Base-by-base conservation (phyloP, 2,329 filamentous ascomycete species). In the Aspergillus luchuensis region DNA sequence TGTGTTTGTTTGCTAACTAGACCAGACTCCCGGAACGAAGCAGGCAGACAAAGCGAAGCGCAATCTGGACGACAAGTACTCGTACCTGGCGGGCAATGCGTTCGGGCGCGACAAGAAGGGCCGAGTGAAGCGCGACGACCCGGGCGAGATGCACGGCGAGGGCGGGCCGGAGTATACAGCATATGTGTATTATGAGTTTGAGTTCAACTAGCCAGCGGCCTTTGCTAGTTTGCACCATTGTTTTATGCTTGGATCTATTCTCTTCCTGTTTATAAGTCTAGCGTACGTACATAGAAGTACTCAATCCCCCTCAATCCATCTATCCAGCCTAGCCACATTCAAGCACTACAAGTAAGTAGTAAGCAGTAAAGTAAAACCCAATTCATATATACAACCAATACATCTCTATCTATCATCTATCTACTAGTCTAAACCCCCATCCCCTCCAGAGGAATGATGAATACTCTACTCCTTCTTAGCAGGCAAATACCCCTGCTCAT, bases 141-240 rank as follows among this genome's bases (percentile, higher is more conserved):
- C 90, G 45, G 89, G 88, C 39, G 94, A 98, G 69, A 91, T 97
- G 85, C 91, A 92, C 43, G 89, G 89, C 4, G 77, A 81, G 36
- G 85, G 86, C 45, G 87, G 86, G 17, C 91, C 92, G 68, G 92
- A 97, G 76, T 99, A 98, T 81, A 95, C 92, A 62, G 90, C 95
- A 43, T 99, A 96, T 78, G 95, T 98, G 73, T 97, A 93, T 82
- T 99, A 98, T 79, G 91, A 97, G 75, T 91, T 98, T 74, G 91
- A 95, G 73, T 87, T 98, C 67, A 78, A 80, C 69, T 85, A 56
- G 13, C 33, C 11, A 11, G 19, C 13, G 15, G 15, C 8, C 28
- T 8, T 47, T 8, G 13, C 28, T 21, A 21, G 8, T 17, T 17
- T 45, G 38, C 21, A 7, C 13, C 8, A 39, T 38, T 39, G 10